These are phyloP conservation scores for Penicillium sp. DNA, from an alignment of 2,329 filamentous ascomycete species.

Conservation along the genomic window DNA sequence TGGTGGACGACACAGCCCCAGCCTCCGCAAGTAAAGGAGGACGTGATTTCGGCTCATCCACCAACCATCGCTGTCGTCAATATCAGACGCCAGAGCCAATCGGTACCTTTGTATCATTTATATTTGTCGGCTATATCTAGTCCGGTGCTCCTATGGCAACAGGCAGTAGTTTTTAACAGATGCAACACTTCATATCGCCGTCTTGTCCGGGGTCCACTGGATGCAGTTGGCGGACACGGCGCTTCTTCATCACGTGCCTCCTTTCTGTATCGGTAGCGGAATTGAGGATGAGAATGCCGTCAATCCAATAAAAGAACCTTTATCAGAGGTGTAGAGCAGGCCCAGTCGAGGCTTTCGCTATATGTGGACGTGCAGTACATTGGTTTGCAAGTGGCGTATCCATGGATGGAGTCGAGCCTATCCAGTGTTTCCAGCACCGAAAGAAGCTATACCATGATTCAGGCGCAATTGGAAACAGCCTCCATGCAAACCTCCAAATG, in stretches of 20 bases:
- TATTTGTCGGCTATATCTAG: background rate
- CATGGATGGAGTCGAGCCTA: background rate
- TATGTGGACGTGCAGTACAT: too few relatives aligned
- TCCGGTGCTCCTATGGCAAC: background rate
- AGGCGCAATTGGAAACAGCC: background rate
- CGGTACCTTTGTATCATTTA: background rate
- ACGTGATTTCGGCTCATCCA: background rate
- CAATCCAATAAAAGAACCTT: background rate
- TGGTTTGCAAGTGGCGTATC: background rate
- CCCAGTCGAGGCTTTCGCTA: background rate
- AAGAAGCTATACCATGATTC: background rate
- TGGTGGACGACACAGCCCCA: background rate
- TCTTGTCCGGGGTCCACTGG: background rate
- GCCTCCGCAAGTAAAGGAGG: background rate
- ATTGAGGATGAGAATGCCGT: background rate
- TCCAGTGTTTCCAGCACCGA: background rate
- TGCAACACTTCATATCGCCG: background rate
- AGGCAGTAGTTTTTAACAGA: background rate
- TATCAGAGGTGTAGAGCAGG: background rate
- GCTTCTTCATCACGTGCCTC: background rate
- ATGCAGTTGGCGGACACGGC: background rate
- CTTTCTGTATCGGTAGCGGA: background rate
- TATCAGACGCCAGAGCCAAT: background rate
- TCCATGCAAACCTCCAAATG: background rate
- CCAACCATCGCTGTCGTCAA: background rate